Percentiles rank a stretch among this genome's conserved stretches.
Evolutionary conservation across 2,329 filamentous ascomycete species (phyloP).

Genomic region (Colletotrichum somersetense): DNA sequence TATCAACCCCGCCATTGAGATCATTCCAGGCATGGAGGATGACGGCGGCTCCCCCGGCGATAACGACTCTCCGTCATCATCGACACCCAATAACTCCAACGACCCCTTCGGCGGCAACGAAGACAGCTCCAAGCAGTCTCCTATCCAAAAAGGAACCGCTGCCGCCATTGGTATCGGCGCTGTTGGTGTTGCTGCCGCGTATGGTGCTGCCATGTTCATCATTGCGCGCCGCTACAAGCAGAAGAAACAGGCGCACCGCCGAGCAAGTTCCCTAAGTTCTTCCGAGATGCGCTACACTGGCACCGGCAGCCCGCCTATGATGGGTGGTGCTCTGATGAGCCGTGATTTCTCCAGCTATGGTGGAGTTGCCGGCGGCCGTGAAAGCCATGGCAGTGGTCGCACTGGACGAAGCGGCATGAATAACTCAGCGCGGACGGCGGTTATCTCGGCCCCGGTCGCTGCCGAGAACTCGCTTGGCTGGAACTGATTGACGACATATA

Average conservation of each 20-base stretch:
- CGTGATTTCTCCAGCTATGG: constrained; percentile 69
- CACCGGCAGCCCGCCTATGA: constrained; percentile 69
- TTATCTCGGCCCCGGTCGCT: constrained; percentile 91
- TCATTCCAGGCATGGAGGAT: constrained; percentile 63
- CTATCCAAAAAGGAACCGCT: constrained; percentile 72
- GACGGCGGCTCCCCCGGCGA: constrained; percentile 55
- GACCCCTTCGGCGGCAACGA: constrained; percentile 58
- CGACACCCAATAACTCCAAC: constrained; percentile 52
- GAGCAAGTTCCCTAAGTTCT: constrained; percentile 77
- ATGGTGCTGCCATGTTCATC: constrained; percentile 94
- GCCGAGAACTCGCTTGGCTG: constrained; percentile 95
- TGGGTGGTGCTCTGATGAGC: constrained; percentile 76
- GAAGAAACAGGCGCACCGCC: constrained; percentile 82
- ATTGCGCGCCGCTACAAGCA: constrained; percentile 91
- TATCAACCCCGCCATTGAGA: constrained; percentile 86
- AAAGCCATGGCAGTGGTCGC: constrained; percentile 75
- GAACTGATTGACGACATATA: constrained; percentile 74
- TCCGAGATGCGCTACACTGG: constrained; percentile 67
- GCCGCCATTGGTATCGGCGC: constrained; percentile 82
- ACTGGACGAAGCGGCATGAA: constrained; percentile 62
- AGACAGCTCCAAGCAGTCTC: constrained; percentile 63
- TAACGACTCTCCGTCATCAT: constrained; percentile 52
- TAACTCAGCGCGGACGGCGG: constrained; percentile 68
- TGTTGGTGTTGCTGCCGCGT: constrained; percentile 83
- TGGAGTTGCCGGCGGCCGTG: constrained; percentile 63